A percentile compares a stretch with the other conserved stretches of the same genome.
Conservation (phyloP, 257 asterid species). For the Parsonsia alboflavescens region DNA sequence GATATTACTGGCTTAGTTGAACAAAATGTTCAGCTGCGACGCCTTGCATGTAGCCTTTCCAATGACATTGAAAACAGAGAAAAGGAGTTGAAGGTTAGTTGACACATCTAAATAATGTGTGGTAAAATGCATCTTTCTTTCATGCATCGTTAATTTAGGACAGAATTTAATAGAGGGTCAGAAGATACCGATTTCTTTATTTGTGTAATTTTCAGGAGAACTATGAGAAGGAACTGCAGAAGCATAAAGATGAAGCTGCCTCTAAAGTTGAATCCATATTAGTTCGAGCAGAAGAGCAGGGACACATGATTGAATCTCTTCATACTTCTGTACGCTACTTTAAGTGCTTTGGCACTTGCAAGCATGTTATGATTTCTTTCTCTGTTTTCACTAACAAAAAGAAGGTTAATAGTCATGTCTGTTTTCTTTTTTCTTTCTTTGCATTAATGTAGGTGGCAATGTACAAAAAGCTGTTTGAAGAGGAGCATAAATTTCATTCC, state of each 20-base stretch:
- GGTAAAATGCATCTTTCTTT: neutral
- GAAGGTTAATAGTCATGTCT: neutral
- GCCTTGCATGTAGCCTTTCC: slow-evolving; percentile 64
- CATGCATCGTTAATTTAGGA: slow-evolving; percentile 30
- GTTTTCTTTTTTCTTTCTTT: neutral
- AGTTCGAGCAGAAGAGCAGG: slow-evolving; percentile 80
- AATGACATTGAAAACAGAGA: slow-evolving; percentile 69
- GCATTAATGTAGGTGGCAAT: slow-evolving; percentile 58
- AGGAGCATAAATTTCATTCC: slow-evolving; percentile 55
- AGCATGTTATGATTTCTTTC: neutral
- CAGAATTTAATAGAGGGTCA: slow-evolving; percentile 59
- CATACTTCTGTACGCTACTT: slow-evolving; percentile 67
- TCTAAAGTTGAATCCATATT: slow-evolving; percentile 65
- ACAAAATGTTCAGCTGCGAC: slow-evolving; percentile 71
- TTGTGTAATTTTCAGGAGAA: slow-evolving; percentile 41
- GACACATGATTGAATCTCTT: slow-evolving; percentile 81
- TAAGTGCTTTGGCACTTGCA: slow-evolving; percentile 14
- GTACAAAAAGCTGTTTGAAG: slow-evolving; percentile 85
- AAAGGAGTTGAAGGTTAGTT: slow-evolving; percentile 57
- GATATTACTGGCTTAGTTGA: slow-evolving; percentile 90
- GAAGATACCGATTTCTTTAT: slow-evolving; percentile 11
- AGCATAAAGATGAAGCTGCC: slow-evolving; percentile 50
- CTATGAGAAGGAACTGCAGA: slow-evolving; percentile 67
- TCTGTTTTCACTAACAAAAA: neutral
- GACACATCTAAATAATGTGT: slow-evolving; percentile 1